Percentiles rank a stretch among this genome's conserved stretches.
Evolutionary conservation across 345 rosid genomes (phyloP).

Genomic region (Arabidopsis thaliana): TAIR10.1 NC_003070.9:11741001-11741500

Average conservation of each 20-base stretch:
- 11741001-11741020: conserved; percentile 51
- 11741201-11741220: conserved; percentile 66
- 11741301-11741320: conserved; percentile 62
- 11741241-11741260: conserved; percentile 81
- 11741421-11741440: conserved; percentile 64
- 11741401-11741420: conserved; percentile 56
- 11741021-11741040: conserved; percentile 50
- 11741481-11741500: conserved; percentile 65
- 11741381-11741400: conserved; percentile 60
- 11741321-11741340: conserved; percentile 57
- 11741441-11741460: conserved; percentile 61
- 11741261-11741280: conserved; percentile 62
- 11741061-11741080: no score
- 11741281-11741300: conserved; percentile 67
- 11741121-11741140: not conserved
- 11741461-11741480: conserved; percentile 59
- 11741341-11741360: conserved; percentile 57
- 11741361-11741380: conserved; percentile 60
- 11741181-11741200: conserved; percentile 70
- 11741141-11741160: not conserved
- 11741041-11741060: conserved; percentile 32
- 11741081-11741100: no score
- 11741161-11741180: conserved; percentile 63
- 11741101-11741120: not conserved
- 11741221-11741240: conserved; percentile 75